These are phyloP conservation scores for Pythium pyrilobum DNA, from an alignment of 352 stramenopile genomes.

Conservation along the genomic window DNA sequence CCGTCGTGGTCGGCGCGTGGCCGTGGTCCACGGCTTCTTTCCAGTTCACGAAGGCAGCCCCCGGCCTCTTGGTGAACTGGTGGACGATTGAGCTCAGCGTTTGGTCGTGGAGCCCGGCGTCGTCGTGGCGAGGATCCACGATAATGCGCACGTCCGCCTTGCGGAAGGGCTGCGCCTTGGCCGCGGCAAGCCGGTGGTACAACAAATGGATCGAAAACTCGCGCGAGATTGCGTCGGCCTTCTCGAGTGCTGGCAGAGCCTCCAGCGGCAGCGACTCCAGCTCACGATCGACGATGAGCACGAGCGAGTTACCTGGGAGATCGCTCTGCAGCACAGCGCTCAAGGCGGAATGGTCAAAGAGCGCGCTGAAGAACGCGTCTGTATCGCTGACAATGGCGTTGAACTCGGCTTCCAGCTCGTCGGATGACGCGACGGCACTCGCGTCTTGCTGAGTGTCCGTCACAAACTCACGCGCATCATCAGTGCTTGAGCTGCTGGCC, in stretches of 20 bases:
- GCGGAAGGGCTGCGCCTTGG: constrained; percentile 49
- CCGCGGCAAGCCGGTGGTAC: constrained; percentile 35
- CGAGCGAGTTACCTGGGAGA: constrained; percentile 33
- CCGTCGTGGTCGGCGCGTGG: constrained; percentile 47
- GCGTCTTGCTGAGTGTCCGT: no score
- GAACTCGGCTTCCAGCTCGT: constrained; percentile 53
- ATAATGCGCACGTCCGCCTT: constrained; percentile 60
- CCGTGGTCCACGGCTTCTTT: constrained; percentile 59
- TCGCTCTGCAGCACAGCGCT: constrained; percentile 33
- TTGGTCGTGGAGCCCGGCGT: constrained; percentile 29
- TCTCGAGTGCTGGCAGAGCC: constrained; percentile 34
- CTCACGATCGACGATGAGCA: constrained; percentile 51
- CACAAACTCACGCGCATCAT: no score
- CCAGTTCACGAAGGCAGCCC: constrained; percentile 33
- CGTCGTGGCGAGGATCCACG: constrained; percentile 57
- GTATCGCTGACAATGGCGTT: constrained; percentile 40
- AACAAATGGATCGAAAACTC: constrained; percentile 76
- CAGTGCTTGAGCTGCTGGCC: not conserved
- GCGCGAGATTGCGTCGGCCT: constrained; percentile 44
- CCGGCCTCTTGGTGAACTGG: constrained; percentile 29
- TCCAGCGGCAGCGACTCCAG: constrained; percentile 52
- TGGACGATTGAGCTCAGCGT: constrained; percentile 42
- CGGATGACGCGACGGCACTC: no score
- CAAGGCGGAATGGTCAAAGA: constrained; percentile 53
- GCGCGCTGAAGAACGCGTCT: constrained; percentile 33